Evolutionary conservation across 78 protist genomes (phyloP).

Genomic region (slime mould (Dictyostelium discoideum)): DNA sequence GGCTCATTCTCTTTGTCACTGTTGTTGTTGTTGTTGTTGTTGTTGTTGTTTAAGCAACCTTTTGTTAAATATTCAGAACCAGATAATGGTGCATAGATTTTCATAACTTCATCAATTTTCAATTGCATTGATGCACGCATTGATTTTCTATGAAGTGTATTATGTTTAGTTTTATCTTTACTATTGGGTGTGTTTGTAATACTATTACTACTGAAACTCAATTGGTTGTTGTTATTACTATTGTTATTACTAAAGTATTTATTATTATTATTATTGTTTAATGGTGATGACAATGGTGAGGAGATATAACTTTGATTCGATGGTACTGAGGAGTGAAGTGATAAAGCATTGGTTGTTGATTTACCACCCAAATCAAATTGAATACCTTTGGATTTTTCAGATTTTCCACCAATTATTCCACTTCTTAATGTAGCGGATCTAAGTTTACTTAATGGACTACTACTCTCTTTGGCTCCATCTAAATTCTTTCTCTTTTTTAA

Average conservation of each 20-base stretch:
- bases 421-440: constrained; percentile 44
- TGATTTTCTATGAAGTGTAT: constrained; percentile 30
- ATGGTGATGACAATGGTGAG: constrained; percentile 12
- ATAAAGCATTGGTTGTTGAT: constrained; percentile 66
- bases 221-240: background rate
- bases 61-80: constrained; percentile 54
- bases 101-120: constrained; percentile 65
- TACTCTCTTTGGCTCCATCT: constrained; percentile 62
- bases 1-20: constrained; percentile 1
- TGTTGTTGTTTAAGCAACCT: background rate
- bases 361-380: constrained; percentile 53
- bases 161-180: constrained; percentile 3
- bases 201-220: background rate
- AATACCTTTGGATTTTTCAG: constrained; percentile 15
- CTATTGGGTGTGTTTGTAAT: constrained; percentile 6
- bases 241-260: background rate
- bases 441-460: constrained; percentile 48
- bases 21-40: background rate
- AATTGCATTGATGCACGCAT: constrained; percentile 50
- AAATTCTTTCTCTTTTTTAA: constrained; percentile 57
- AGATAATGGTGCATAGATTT: constrained; percentile 65
- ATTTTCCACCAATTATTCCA: background rate
- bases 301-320: constrained; percentile 7
- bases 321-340: constrained; percentile 64
- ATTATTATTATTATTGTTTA: background rate